Evolutionary conservation across 305 asterid genomes (phyloP).

Genomic region (Rubia tinctorum): DNA sequence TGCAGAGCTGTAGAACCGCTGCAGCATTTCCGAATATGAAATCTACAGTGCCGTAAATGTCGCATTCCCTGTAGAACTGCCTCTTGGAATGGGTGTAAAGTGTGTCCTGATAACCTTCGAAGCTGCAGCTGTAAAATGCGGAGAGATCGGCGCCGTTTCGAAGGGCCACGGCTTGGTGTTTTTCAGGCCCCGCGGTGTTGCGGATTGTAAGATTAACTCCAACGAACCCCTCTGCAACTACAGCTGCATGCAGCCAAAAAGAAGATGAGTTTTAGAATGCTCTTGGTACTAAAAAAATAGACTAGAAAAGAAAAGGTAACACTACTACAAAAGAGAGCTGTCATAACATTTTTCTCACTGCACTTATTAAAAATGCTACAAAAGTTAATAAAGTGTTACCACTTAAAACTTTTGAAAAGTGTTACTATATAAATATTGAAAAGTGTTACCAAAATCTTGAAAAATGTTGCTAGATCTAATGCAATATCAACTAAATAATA

Average conservation of each 20-base stretch:
- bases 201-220: constrained; percentile 25
- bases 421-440: too few species aligned
- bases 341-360: too few species aligned
- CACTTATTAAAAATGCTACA: too few species aligned
- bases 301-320: too few species aligned
- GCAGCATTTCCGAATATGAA: constrained; percentile 25
- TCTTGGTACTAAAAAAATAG: too few species aligned
- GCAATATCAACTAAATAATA: too few species aligned
- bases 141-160: constrained; percentile 26
- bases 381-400: too few species aligned
- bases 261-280: not conserved
- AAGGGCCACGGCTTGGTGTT: constrained; percentile 27
- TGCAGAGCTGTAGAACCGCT: constrained; percentile 22
- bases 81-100: constrained; percentile 19
- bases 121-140: constrained; percentile 17
- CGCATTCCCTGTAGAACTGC: constrained; percentile 25
- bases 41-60: constrained; percentile 23
- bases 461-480: too few species aligned
- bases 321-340: too few species aligned
- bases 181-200: constrained; percentile 27
- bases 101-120: constrained; percentile 24
- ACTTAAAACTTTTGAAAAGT: too few species aligned
- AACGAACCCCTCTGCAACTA: constrained; percentile 17
- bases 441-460: too few species aligned
- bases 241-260: constrained; percentile 18